Conservation (phyloP, 1,139 yeast species). For the Candida sp. region DNA sequence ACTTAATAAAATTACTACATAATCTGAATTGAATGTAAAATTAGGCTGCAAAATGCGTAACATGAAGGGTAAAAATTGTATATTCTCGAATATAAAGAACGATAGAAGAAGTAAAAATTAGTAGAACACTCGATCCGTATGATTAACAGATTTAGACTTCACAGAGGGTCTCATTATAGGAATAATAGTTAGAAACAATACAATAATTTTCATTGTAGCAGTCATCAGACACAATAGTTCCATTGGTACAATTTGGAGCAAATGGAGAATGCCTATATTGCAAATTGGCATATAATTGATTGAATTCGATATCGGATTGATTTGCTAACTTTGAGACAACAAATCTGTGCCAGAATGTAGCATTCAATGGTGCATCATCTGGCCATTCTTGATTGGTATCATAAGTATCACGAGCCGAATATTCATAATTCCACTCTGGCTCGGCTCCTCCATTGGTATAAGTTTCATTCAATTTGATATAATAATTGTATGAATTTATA, state of each 20-base stretch:
- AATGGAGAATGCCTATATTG: conserved; percentile 11
- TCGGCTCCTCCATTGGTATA: conserved; percentile 26
- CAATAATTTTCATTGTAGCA: conserved; percentile 45
- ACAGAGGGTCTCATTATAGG: conserved; percentile 10
- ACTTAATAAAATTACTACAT: too few relatives aligned
- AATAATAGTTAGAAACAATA: conserved; percentile 11
- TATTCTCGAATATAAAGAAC: neutral
- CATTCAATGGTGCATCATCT: conserved; percentile 18
- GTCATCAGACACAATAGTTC: conserved; percentile 19
- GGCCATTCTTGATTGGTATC: conserved; percentile 28
- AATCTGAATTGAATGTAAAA: too few relatives aligned
- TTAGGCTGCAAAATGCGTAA: neutral
- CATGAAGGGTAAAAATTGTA: too few relatives aligned
- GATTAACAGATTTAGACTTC: neutral
- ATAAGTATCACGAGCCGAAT: conserved; percentile 25
- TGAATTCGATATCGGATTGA: conserved; percentile 10
- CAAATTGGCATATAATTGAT: conserved; percentile 11
- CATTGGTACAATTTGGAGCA: conserved; percentile 15
- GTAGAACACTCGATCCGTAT: too few relatives aligned
- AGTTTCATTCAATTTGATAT: conserved; percentile 23
- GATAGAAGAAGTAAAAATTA: neutral
- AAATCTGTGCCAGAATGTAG: conserved; percentile 23
- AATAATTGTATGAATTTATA: conserved; percentile 26
- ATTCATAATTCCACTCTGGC: conserved; percentile 27
- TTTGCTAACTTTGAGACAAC: conserved; percentile 12